Conservation (phyloP, 1,139 yeast genomes). For the Groenewaldozyma auringiensis region DNA sequence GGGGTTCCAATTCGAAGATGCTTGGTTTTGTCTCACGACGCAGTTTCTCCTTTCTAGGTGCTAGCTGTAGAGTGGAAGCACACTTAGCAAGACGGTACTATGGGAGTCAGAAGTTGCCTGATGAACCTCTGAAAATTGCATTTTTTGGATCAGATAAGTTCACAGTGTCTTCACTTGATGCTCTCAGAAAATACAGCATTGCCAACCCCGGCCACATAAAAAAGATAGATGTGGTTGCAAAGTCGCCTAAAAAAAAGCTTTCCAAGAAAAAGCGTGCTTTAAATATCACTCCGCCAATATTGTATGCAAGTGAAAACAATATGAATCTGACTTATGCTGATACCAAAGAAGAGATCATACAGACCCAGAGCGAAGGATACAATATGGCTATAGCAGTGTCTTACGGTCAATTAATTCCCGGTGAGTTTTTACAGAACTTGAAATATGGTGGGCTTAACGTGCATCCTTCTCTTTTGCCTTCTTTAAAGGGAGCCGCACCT, state of each 20-base stretch:
- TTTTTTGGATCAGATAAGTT: conserved; percentile 81
- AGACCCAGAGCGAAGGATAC: conserved; percentile 32
- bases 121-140: conserved; percentile 37
- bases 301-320: conserved; percentile 32
- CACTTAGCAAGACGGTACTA: too few species aligned
- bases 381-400: conserved; percentile 82
- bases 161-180: conserved; percentile 51
- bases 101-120: neutral
- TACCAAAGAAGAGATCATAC: conserved; percentile 42
- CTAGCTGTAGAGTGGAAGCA: too few species aligned
- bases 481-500: conserved; percentile 85
- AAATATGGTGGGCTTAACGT: conserved; percentile 73
- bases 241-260: conserved; percentile 51
- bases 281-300: conserved; percentile 31
- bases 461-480: conserved; percentile 86
- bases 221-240: conserved; percentile 54
- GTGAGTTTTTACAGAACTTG: conserved; percentile 41
- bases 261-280: conserved; percentile 2
- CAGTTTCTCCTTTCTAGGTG: too few species aligned
- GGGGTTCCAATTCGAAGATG: too few species aligned
- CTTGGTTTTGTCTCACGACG: too few species aligned
- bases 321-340: conserved; percentile 54
- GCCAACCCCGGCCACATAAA: conserved; percentile 31
- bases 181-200: conserved; percentile 36
- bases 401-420: conserved; percentile 75